Conservation (phyloP, 2,329 filamentous ascomycete species). For the Arthrobotrys conoides region DNA sequence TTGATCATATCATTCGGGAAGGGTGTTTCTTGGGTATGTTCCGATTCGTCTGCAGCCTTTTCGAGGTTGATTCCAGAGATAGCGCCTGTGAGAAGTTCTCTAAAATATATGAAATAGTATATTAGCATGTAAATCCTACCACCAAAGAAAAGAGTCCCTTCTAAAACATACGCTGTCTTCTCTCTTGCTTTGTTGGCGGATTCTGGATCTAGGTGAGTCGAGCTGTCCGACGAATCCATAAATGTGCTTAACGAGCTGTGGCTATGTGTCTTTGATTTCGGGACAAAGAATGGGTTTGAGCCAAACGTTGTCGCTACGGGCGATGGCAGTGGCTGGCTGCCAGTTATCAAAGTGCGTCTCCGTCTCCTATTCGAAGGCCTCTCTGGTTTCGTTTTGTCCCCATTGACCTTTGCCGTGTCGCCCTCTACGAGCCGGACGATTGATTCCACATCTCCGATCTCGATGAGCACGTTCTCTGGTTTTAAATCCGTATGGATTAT, state of each 20-base stretch:
- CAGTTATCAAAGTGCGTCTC: conserved; percentile 93
- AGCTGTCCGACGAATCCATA: conserved; percentile 62
- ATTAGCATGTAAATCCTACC: neutral
- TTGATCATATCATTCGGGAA: conserved; percentile 81
- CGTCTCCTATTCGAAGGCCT: conserved; percentile 90
- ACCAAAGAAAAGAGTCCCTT: neutral
- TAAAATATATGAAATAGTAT: conserved; percentile 66
- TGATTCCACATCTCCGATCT: conserved; percentile 98
- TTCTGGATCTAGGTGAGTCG: conserved; percentile 68
- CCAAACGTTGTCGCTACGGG: conserved; percentile 94
- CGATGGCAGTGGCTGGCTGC: conserved; percentile 94
- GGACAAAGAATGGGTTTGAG: conserved; percentile 56
- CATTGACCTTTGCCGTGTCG: conserved; percentile 73
- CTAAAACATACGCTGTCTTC: conserved; percentile 86
- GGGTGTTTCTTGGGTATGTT: conserved; percentile 66
- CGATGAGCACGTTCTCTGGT: conserved; percentile 97
- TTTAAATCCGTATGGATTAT: conserved; percentile 99
- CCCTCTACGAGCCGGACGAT: conserved; percentile 75
- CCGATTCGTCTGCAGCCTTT: conserved; percentile 77
- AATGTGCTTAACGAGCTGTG: conserved; percentile 64
- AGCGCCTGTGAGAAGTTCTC: conserved; percentile 90
- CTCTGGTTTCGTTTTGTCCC: conserved; percentile 73
- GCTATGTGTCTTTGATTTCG: conserved; percentile 62
- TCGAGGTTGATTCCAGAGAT: conserved; percentile 95
- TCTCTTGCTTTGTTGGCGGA: conserved; percentile 84